Percentiles rank a stretch among this genome's conserved stretches.
Evolutionary conservation across 331 rosid species (phyloP).

Genomic region (Malus hybrid): DNA sequence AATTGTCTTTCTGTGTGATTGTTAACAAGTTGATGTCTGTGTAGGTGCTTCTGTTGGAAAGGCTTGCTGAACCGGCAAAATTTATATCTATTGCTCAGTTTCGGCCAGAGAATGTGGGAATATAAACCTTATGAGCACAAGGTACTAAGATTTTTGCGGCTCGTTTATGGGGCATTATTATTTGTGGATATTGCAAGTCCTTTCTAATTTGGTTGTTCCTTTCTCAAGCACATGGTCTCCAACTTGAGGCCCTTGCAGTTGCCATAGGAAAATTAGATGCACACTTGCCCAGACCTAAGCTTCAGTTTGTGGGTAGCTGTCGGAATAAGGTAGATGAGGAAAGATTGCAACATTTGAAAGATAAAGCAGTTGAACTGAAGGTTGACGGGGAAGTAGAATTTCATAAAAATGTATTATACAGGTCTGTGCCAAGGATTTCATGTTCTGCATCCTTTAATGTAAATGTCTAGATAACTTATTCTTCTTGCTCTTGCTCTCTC

Average conservation of each 20-base stretch:
- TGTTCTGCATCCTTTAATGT: not conserved
- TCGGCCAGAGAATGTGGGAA: slow-evolving; percentile 98
- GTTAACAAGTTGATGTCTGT: slow-evolving; percentile 22
- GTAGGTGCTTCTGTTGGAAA: slow-evolving; percentile 78
- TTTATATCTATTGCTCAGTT: slow-evolving; percentile 92
- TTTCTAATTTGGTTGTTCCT: slow-evolving; percentile 20
- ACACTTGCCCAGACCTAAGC: slow-evolving; percentile 58
- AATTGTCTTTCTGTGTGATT: not conserved
- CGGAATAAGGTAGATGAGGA: slow-evolving; percentile 81
- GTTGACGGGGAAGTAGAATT: slow-evolving; percentile 71
- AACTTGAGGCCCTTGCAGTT: slow-evolving; percentile 83
- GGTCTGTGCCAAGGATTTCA: slow-evolving; percentile 35
- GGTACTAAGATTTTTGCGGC: slow-evolving; percentile 34
- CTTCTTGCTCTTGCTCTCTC: not conserved
- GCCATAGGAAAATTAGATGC: slow-evolving; percentile 57
- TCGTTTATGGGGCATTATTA: slow-evolving; percentile 30
- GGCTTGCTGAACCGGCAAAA: slow-evolving; percentile 41
- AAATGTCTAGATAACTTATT: not conserved
- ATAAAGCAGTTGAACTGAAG: slow-evolving; percentile 59
- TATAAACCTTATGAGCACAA: slow-evolving; percentile 40
- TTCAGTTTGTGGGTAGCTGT: slow-evolving; percentile 91
- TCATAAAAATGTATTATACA: slow-evolving; percentile 68
- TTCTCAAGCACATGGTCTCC: slow-evolving; percentile 79
- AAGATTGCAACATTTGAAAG: slow-evolving; percentile 62
- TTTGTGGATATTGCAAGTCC: slow-evolving; percentile 4